phyloP scores from a whole-genome alignment of 495 filamentous ascomycete genomes.

The Talaromyces ruber region DNA sequence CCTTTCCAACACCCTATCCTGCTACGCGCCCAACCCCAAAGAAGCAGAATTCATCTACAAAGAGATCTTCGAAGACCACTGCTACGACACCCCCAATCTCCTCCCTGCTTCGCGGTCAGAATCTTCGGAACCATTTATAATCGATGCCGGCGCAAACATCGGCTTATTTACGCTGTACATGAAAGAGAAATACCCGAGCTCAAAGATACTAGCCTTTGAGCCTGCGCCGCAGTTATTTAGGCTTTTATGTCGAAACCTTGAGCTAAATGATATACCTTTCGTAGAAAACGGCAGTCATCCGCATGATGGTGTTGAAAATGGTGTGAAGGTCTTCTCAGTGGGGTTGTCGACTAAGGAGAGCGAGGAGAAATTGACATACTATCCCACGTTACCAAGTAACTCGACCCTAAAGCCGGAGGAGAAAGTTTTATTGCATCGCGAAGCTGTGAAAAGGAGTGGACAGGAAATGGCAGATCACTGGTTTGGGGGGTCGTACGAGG shows the following conservation, averaged over 20 bases:
- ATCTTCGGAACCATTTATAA: slow-evolving; percentile 8
- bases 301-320: not conserved
- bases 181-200: slow-evolving; percentile 14
- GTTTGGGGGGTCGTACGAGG: not conserved
- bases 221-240: slow-evolving; percentile 16
- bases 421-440: not conserved
- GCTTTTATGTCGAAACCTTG: slow-evolving; percentile 12
- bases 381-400: not conserved
- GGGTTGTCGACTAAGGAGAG: not conserved
- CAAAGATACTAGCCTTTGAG: slow-evolving; percentile 18
- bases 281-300: not conserved
- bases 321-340: not conserved
- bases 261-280: not conserved
- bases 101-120: not conserved
- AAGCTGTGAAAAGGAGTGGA: not conserved
- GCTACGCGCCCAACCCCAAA: not conserved
- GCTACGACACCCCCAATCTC: slow-evolving; percentile 4
- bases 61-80: slow-evolving; percentile 1
- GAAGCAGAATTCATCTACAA: slow-evolving; percentile 3
- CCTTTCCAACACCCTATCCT: not conserved
- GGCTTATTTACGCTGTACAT: slow-evolving; percentile 19
- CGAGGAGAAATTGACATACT: not conserved
- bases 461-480: not conserved
- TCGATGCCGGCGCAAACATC: slow-evolving; percentile 19
- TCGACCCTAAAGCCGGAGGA: not conserved